Conservation (phyloP, 306 rosid species). For the Quercus ilex region DNA sequence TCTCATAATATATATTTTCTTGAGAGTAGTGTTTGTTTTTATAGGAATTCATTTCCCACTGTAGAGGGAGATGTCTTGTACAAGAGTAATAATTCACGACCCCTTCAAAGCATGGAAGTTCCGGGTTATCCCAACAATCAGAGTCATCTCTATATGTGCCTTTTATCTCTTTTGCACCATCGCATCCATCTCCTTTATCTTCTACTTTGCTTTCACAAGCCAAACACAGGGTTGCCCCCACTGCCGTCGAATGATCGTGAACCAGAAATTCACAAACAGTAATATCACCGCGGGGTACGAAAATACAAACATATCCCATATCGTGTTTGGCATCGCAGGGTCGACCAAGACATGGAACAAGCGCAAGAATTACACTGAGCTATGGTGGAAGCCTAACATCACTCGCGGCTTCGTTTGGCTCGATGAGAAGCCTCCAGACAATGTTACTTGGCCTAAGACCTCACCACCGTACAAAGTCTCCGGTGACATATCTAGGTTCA, state of each 20-base stretch:
- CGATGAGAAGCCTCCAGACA: conserved; percentile 20
- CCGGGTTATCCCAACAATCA: conserved; percentile 20
- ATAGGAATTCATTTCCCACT: background rate
- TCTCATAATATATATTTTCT: no score
- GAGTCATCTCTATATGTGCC: background rate
- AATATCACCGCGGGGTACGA: background rate
- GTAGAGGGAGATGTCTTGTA: conserved; percentile 18
- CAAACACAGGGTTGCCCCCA: conserved; percentile 4
- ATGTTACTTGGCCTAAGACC: conserved; percentile 40
- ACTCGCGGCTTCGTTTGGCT: conserved; percentile 72
- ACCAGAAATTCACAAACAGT: background rate
- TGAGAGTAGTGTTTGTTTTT: no score
- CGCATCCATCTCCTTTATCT: conserved; percentile 29
- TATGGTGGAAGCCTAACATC: conserved; percentile 54
- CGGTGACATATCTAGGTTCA: conserved; percentile 43
- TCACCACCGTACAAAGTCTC: conserved; percentile 49
- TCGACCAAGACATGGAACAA: conserved; percentile 44
- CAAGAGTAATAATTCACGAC: conserved; percentile 14
- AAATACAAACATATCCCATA: conserved; percentile 55
- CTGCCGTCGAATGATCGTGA: background rate
- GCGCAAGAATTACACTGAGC: conserved; percentile 45
- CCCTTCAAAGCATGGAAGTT: conserved; percentile 34
- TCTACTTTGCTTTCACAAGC: conserved; percentile 27
- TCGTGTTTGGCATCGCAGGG: conserved; percentile 63
- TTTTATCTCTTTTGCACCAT: conserved; percentile 22